Percentiles rank a stretch among this genome's conserved stretches.
Evolutionary conservation across 257 asterid genomes (phyloP).

Genomic region (Scutellaria baicalensis): DNA sequence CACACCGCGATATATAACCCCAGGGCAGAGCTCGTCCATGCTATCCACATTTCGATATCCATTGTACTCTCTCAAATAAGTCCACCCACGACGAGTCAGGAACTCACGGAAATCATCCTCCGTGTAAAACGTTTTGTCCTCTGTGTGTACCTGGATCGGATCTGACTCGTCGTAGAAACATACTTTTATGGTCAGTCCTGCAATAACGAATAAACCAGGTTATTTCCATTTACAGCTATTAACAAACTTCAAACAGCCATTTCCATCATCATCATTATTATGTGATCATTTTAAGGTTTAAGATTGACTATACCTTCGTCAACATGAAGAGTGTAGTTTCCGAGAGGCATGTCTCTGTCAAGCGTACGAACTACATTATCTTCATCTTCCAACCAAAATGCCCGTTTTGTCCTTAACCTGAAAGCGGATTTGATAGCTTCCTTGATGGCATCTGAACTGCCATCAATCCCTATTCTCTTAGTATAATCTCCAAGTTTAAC

Average conservation of each 20-base stretch:
- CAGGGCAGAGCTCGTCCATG: slow-evolving; percentile 70
- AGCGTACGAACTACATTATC: slow-evolving; percentile 64
- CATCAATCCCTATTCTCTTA: slow-evolving; percentile 79
- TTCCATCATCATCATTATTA: not conserved
- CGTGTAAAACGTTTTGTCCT: slow-evolving; percentile 61
- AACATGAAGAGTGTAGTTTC: slow-evolving; percentile 75
- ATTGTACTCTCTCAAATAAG: slow-evolving; percentile 56
- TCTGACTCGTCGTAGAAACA: slow-evolving; percentile 54
- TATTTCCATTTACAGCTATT: not conserved
- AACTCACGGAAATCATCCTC: slow-evolving; percentile 65
- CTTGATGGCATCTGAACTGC: slow-evolving; percentile 67
- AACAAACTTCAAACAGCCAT: not conserved
- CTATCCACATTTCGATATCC: slow-evolving; percentile 52
- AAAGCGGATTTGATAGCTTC: slow-evolving; percentile 81
- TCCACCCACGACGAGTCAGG: slow-evolving; percentile 64
- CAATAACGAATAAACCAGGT: not conserved
- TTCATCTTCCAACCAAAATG: slow-evolving; percentile 94
- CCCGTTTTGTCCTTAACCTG: slow-evolving; percentile 72
- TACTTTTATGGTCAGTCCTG: slow-evolving; percentile 64
- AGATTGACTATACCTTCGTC: slow-evolving; percentile 64
- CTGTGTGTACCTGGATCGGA: slow-evolving; percentile 51
- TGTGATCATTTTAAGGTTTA: not conserved
- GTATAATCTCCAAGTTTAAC: slow-evolving; percentile 67
- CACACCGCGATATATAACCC: slow-evolving; percentile 59
- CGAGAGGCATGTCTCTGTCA: slow-evolving; percentile 91